Base-by-base conservation (phyloP, 495 filamentous ascomycete genomes). In the Letharia columbiana region DNA sequence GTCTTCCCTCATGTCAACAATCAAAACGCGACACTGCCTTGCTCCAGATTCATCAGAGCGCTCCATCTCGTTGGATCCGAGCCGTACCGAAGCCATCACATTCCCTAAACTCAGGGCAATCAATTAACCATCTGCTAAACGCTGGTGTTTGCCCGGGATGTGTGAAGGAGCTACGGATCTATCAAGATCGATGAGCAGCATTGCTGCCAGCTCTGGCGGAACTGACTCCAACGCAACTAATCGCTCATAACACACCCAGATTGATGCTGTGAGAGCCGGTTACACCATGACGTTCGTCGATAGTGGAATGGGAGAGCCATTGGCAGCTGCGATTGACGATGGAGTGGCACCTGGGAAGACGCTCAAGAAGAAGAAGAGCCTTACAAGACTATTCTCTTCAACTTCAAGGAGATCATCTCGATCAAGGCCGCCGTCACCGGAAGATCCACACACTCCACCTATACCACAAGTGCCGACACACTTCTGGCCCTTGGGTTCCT, bases 311-410 rank as follows among this genome's bases (percentile, higher is more conserved):
- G 56, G 33, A 60, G 63, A 35, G 42, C 44, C 54, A 60, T 18
- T 47, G 52, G 39, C 56, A 49, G 23, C 15, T 65, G 12, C 42
- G 13, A 49, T 23, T 49, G 56, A 45, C 56, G 44, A 49, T 41
- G 31, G 54, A 47, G 8, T 23, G 3, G 31, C 62, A 54, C 23
- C 23, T 42, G 52, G 37, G 20, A 67, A 65, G 62, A 60, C 66
- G 9, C 40, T 72, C 40, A 70, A 70, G 66, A 68, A 69, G 45
- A 68, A 67, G 62, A 72, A 68, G 60, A 72, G 70, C 63, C 65
- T 72, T n/a, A 61, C 68, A 41, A 67, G 68, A 44, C 45, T 69
- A n/a, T 63, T 72, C 44, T 70, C 67, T 33, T 28, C 65, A 18
- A 28, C 65, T 3, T 71, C 67, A 20, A 66, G 60, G 12, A 69